phyloP scores from a whole-genome alignment of 805 yeast genomes.

The Ogataea angusta region DNA sequence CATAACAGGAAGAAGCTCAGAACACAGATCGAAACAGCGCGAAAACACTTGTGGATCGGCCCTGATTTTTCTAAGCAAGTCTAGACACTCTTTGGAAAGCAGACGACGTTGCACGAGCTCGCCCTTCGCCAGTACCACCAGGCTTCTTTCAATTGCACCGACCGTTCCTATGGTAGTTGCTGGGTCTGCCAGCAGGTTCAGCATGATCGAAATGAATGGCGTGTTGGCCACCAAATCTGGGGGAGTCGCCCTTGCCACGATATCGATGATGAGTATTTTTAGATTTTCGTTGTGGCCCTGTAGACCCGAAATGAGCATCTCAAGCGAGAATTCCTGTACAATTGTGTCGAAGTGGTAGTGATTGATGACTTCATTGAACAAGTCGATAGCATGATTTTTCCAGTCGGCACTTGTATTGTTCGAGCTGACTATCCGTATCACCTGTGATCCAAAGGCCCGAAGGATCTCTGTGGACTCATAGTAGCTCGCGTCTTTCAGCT shows the following conservation, averaged over 20 bases:
- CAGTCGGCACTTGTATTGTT: slow-evolving; percentile 21
- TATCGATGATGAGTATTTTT: slow-evolving; percentile 24
- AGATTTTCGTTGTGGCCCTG: slow-evolving; percentile 26
- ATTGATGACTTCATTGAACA: slow-evolving; percentile 27
- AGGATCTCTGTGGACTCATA: slow-evolving; percentile 12
- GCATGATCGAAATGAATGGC: slow-evolving; percentile 24
- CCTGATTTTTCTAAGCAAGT: slow-evolving; percentile 23
- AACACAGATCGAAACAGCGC: slow-evolving; percentile 31
- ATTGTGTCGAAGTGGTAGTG: slow-evolving; percentile 31
- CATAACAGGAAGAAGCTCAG: slow-evolving; percentile 25
- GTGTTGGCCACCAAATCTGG: slow-evolving; percentile 35
- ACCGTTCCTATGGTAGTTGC: slow-evolving; percentile 23
- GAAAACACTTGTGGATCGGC: slow-evolving; percentile 25
- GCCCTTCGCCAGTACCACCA: slow-evolving; percentile 27
- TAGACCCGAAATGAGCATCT: slow-evolving; percentile 30
- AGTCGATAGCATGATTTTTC: slow-evolving; percentile 17
- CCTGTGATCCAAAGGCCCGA: slow-evolving; percentile 19
- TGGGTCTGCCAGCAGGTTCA: slow-evolving; percentile 22
- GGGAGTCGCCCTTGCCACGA: slow-evolving; percentile 29
- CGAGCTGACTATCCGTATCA: slow-evolving; percentile 25
- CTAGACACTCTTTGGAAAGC: slow-evolving; percentile 24
- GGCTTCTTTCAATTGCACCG: slow-evolving; percentile 20
- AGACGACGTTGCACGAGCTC: slow-evolving; percentile 31
- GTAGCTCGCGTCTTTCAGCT: slow-evolving; percentile 18
- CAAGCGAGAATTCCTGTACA: slow-evolving; percentile 22